A percentile compares a stretch with the other conserved stretches of the same genome.
phyloP scores from a whole-genome alignment of 2,329 filamentous ascomycete species.

The Aspergillus clavatus region DNA sequence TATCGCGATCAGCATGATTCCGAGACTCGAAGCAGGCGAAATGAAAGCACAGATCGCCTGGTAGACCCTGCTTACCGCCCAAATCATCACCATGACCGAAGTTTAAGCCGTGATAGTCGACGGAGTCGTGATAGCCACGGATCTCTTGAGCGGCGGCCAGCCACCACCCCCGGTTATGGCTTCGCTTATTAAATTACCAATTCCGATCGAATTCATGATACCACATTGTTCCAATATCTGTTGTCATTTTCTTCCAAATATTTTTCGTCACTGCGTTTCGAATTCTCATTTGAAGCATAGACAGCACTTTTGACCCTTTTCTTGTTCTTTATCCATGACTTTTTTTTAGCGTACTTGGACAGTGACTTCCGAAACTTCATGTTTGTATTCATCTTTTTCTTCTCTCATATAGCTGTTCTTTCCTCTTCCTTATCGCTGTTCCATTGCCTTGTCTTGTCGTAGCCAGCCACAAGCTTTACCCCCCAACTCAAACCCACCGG shows the following conservation, averaged over 20 bases:
- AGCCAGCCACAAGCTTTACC: background rate
- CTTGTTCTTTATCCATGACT: background rate
- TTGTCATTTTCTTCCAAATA: conserved; percentile 1
- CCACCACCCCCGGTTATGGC: conserved; percentile 30
- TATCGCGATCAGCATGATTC: conserved; percentile 31
- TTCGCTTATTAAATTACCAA: conserved; percentile 27
- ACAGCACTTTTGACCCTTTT: background rate
- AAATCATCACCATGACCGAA: conserved; percentile 24
- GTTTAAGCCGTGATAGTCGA: conserved; percentile 22
- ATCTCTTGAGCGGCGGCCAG: conserved; percentile 30
- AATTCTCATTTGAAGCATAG: background rate
- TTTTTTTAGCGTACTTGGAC: conserved; percentile 20
- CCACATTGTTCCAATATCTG: conserved; percentile 4
- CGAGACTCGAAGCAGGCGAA: conserved; percentile 22
- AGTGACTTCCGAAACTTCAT: conserved; percentile 4
- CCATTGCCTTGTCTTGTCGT: background rate
- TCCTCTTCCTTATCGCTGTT: background rate
- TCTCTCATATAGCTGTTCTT: background rate
- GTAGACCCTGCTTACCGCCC: conserved; percentile 26
- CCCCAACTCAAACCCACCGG: background rate
- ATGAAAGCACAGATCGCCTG: conserved; percentile 32
- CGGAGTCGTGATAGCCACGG: conserved; percentile 22
- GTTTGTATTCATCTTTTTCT: background rate
- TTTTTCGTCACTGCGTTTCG: background rate
- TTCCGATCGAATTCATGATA: conserved; percentile 3